These are phyloP conservation scores for Hansfordia pulvinata DNA, from an alignment of 2,329 filamentous ascomycete genomes.

Conservation along the genomic window DNA sequence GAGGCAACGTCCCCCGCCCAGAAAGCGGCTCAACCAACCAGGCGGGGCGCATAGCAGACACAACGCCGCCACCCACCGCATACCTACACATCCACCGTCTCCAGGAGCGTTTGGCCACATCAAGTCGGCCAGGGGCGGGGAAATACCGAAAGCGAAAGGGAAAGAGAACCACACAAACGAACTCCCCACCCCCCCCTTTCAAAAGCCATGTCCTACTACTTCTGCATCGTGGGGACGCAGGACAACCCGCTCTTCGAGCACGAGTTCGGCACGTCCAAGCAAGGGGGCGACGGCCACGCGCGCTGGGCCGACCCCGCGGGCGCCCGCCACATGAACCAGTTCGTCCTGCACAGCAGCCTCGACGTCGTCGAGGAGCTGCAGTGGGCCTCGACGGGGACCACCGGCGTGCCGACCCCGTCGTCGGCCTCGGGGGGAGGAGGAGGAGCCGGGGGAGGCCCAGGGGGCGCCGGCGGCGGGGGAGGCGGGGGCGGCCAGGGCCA, in stretches of 20 bases:
- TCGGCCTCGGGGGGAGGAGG: too few relatives aligned
- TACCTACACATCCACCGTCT: too few relatives aligned
- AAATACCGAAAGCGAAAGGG: not conserved
- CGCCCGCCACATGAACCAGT: constrained; percentile 92
- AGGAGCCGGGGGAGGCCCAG: too few relatives aligned
- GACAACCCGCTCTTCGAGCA: constrained; percentile 95
- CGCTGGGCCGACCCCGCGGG: constrained; percentile 80
- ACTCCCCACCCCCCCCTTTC: constrained; percentile 3
- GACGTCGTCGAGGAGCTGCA: constrained; percentile 95
- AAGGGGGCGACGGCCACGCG: constrained; percentile 83
- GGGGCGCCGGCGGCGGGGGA: too few relatives aligned
- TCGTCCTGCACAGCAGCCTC: constrained; percentile 85
- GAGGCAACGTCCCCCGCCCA: too few relatives aligned
- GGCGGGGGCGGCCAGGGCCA: too few relatives aligned
- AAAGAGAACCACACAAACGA: constrained; percentile 11
- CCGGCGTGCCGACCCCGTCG: too few relatives aligned
- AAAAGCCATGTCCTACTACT: constrained; percentile 98
- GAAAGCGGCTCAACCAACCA: too few relatives aligned
- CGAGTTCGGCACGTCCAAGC: constrained; percentile 93
- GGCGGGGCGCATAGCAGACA: too few relatives aligned
- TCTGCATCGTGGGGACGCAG: constrained; percentile 87
- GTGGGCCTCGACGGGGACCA: constrained; percentile 58
- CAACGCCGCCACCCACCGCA: too few relatives aligned
- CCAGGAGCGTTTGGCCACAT: too few relatives aligned
- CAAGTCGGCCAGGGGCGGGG: too few relatives aligned